phyloP scores from a whole-genome alignment of 2,329 filamentous ascomycete species.

The Blastomyces parvus region DNA sequence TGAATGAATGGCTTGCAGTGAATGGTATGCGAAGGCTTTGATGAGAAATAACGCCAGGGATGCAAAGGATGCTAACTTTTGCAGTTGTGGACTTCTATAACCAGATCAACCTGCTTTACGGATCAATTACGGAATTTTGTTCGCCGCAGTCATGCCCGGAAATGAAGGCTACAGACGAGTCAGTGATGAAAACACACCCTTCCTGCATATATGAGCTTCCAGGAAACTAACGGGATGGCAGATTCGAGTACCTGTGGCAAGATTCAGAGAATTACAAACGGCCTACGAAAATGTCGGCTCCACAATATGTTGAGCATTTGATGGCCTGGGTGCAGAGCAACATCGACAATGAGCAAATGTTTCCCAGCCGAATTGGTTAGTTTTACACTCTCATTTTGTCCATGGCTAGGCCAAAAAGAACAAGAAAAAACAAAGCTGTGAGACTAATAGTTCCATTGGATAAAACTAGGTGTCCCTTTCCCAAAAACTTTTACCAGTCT shows the following conservation, averaged over 20 bases:
- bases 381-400: background rate
- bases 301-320: conserved; percentile 93
- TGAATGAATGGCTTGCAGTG: conserved; percentile 96
- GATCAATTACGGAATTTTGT: conserved; percentile 98
- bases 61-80: conserved; percentile 21
- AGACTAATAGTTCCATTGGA: background rate
- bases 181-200: conserved; percentile 25
- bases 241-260: conserved; percentile 99
- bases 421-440: background rate
- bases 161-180: conserved; percentile 99
- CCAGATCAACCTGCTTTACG: conserved; percentile 97
- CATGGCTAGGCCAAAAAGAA: background rate
- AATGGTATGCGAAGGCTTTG: conserved; percentile 59
- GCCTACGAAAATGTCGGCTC: conserved; percentile 95
- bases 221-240: conserved; percentile 26
- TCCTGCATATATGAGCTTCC: background rate
- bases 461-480: conserved; percentile 66
- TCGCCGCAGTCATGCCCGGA: conserved; percentile 94
- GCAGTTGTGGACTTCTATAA: conserved; percentile 99
- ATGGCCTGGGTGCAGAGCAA: conserved; percentile 95
- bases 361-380: conserved; percentile 82
- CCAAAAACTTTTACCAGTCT: conserved; percentile 83
- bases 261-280: conserved; percentile 88
- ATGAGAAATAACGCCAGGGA: background rate
- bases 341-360: conserved; percentile 89